Evolutionary conservation across 768 basidiomycete genomes (phyloP).

Genomic region (Neoboletus brunneissimus): DNA sequence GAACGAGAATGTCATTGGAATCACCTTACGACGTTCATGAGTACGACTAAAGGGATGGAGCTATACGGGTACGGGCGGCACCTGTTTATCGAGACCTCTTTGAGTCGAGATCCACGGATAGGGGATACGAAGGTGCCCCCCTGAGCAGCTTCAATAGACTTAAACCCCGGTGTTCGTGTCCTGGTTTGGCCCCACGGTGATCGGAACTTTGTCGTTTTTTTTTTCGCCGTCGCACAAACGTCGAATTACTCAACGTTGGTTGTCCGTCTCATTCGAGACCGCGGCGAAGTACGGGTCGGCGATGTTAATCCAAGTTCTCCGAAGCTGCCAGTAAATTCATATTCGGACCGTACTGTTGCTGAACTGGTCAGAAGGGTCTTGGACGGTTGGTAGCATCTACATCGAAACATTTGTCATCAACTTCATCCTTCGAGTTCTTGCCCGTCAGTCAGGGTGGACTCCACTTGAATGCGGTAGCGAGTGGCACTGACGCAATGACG

Average conservation of each 20-base stretch:
- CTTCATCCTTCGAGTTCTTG: not conserved
- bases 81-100: not conserved
- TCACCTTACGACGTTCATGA: not conserved
- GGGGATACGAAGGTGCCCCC: too few species aligned
- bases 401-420: not conserved
- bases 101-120: not conserved
- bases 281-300: not conserved
- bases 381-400: not conserved
- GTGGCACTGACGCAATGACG: not conserved
- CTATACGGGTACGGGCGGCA: not conserved
- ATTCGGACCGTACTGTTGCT: not conserved
- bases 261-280: conserved; percentile 1
- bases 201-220: not conserved
- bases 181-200: not conserved
- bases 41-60: not conserved
- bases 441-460: not conserved
- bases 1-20: not conserved
- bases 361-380: not conserved
- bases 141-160: not conserved
- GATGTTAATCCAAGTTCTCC: not conserved
- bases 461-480: too few species aligned
- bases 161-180: not conserved
- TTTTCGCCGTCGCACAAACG: not conserved
- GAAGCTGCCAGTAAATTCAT: not conserved
- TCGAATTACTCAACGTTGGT: not conserved